Evolutionary conservation across 371 early-diverging fungal species (phyloP), one percentile per base, ranked within the genome.

Genomic region (Synchytrium microbalum): DNA sequence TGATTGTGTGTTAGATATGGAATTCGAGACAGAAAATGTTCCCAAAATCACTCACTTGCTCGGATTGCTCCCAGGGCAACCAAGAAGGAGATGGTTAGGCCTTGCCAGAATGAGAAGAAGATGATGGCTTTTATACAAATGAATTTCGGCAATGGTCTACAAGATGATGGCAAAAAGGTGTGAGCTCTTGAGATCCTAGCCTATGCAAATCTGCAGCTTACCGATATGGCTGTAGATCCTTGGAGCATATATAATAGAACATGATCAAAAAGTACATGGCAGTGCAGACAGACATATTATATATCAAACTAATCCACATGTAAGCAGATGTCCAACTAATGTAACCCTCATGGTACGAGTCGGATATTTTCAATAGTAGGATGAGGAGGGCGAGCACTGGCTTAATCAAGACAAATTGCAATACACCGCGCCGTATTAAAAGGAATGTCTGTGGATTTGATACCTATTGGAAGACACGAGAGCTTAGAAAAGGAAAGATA

Each of bases 71-170:
- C 92, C 0, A 83, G 72, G 26, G 83, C 81, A 0, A 91, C 90
- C 32, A 95, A 67, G 10, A 95, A 74, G 8, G 96, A 88, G 33
- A 96, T 80, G 23, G 85, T 80, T 24, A 96, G 75, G n/a, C 93
- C 87, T 72, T 96, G 97, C 93, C 96, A 96, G 71, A 91, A 96
- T 0, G 95, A 90, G 69, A 96, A 90, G 71, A 95, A 95, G 60
- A 96, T 87, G 32, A 95, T 88, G 2, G 92, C 90, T 73, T 96
- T 96, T 69, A 96, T 87, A 65, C 92, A 92, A 16, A 95, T 72
- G 64, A 96, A 95, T 71, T 96, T 96, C 13, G 95, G 93, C 28
- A 93, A 67, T 3, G 96, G 94, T 54, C 92, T 88, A 69, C 26
- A 28, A 51, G 23, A 51, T 14, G 14, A 51, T 23, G 14, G 51